Evolutionary conservation across 2,329 filamentous ascomycete species (phyloP).

Genomic region (Aspergillus sp.): DNA sequence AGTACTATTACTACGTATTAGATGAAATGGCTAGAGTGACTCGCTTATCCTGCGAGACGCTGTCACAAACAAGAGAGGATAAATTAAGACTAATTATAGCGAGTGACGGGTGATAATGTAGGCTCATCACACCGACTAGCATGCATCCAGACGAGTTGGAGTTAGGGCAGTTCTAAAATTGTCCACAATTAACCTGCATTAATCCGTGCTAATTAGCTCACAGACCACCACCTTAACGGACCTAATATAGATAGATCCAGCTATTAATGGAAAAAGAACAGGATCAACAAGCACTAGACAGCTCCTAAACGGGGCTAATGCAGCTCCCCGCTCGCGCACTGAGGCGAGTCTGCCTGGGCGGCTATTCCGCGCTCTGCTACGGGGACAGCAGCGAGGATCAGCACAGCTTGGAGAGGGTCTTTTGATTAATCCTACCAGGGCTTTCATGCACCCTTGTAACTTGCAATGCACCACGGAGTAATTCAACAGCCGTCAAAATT

Average conservation of each 20-base stretch:
- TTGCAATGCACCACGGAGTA: not conserved
- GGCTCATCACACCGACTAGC: not conserved
- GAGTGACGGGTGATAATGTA: constrained; percentile 1
- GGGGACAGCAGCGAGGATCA: not conserved
- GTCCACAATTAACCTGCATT: constrained; percentile 3
- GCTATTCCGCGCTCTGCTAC: not conserved
- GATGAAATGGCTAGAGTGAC: constrained; percentile 1
- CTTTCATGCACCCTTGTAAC: not conserved
- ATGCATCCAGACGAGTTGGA: not conserved
- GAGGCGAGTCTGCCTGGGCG: not conserved
- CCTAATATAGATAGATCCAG: constrained; percentile 6
- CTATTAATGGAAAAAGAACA: not conserved
- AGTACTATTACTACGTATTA: not conserved
- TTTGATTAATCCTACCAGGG: not conserved
- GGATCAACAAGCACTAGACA: not conserved
- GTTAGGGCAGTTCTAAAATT: constrained; percentile 6
- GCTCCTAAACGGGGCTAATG: constrained; percentile 2
- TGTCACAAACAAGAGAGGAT: not conserved
- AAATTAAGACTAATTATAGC: constrained; percentile 5
- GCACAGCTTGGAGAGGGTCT: no score
- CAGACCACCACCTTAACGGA: not conserved
- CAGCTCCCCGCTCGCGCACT: constrained; percentile 3
- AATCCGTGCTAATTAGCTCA: not conserved
- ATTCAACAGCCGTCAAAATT: constrained; percentile 3
- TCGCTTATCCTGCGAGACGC: not conserved